phyloP scores from a whole-genome alignment of 805 yeast genomes.

The Yarrowia sp. region DNA sequence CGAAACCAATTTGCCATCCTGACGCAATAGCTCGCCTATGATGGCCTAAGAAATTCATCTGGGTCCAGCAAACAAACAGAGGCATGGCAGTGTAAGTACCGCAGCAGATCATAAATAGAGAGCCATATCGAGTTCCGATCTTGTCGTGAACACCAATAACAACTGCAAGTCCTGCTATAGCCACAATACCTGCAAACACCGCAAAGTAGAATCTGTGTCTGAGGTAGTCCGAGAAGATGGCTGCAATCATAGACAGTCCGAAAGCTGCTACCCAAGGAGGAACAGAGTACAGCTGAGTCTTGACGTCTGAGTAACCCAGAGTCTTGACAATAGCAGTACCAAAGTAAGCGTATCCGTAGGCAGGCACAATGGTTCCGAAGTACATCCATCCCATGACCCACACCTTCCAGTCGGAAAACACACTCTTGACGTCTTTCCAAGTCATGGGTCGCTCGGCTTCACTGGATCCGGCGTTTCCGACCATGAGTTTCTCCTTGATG shows the following conservation, averaged over 20 bases:
- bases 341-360: slow-evolving; percentile 77
- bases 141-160: slow-evolving; percentile 57
- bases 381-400: slow-evolving; percentile 66
- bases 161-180: slow-evolving; percentile 63
- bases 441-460: slow-evolving; percentile 59
- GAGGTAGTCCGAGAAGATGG: slow-evolving; percentile 65
- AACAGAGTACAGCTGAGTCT: slow-evolving; percentile 80
- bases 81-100: slow-evolving; percentile 75
- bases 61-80: slow-evolving; percentile 68
- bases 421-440: slow-evolving; percentile 54
- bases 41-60: slow-evolving; percentile 69
- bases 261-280: slow-evolving; percentile 86
- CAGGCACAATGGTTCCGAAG: slow-evolving; percentile 70
- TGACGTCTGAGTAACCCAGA: slow-evolving; percentile 70
- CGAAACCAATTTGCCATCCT: slow-evolving; percentile 72
- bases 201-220: slow-evolving; percentile 51
- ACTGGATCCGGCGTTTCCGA: slow-evolving; percentile 59
- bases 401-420: slow-evolving; percentile 66
- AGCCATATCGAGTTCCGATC: slow-evolving; percentile 61
- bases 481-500: slow-evolving; percentile 64
- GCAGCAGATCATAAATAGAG: slow-evolving; percentile 64
- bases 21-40: slow-evolving; percentile 64
- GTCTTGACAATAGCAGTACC: slow-evolving; percentile 69
- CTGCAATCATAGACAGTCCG: slow-evolving; percentile 66
- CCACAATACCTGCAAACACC: slow-evolving; percentile 48